Percentiles rank a stretch among this genome's conserved stretches.
These are phyloP conservation scores for Stemphylium beticola DNA, from an alignment of 2,329 filamentous ascomycete genomes.

Conservation along the genomic window DNA sequence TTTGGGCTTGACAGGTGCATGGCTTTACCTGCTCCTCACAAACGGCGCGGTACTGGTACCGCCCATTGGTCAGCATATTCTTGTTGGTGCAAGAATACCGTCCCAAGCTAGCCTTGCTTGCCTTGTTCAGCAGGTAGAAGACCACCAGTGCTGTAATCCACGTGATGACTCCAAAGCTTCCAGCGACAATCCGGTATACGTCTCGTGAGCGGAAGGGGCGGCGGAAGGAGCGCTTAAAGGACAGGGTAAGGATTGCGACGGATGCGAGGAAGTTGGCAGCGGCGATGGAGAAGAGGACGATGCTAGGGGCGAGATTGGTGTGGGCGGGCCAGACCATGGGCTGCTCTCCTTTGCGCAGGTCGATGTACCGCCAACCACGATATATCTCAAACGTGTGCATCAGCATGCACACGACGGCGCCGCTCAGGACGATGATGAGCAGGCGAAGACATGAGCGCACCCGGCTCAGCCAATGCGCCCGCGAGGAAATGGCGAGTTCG, in stretches of 20 bases:
- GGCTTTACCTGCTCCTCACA: conserved; percentile 46
- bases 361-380: conserved; percentile 43
- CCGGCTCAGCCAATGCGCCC: conserved; percentile 45
- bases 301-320: conserved; percentile 46
- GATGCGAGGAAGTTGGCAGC: conserved; percentile 44
- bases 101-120: conserved; percentile 47
- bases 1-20: not conserved
- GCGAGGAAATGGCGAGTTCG: conserved; percentile 34
- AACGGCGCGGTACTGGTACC: conserved; percentile 47
- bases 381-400: conserved; percentile 47
- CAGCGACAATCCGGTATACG: conserved; percentile 43
- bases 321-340: conserved; percentile 48
- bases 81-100: conserved; percentile 45
- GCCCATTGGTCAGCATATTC: conserved; percentile 43
- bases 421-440: conserved; percentile 46
- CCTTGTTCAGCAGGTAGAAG: conserved; percentile 43
- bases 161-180: conserved; percentile 43
- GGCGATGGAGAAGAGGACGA: conserved; percentile 43
- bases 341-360: conserved; percentile 45
- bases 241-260: conserved; percentile 40
- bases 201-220: conserved; percentile 44
- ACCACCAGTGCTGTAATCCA: conserved; percentile 42
- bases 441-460: conserved; percentile 46
- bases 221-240: conserved; percentile 43
- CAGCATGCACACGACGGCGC: conserved; percentile 44